phyloP scores from a whole-genome alignment of 768 basidiomycete species.

The Kwoniella mangroviensis region DNA sequence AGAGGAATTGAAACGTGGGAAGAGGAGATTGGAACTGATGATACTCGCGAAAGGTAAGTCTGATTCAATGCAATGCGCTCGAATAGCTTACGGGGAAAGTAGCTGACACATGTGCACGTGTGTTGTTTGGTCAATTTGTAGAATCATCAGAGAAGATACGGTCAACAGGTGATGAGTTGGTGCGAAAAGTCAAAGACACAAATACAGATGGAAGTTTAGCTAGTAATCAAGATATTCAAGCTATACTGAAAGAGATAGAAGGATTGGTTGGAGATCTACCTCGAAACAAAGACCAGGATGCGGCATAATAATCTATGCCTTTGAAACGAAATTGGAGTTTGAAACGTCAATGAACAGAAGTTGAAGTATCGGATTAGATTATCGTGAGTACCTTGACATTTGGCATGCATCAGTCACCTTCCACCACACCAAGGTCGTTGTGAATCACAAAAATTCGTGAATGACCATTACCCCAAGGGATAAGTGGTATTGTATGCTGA shows the following conservation, averaged over 20 bases:
- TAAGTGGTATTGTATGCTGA: conserved; percentile 6
- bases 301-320: too few relatives aligned
- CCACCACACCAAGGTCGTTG: too few relatives aligned
- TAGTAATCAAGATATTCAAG: background rate
- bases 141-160: conserved; percentile 12
- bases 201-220: background rate
- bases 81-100: too few relatives aligned
- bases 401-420: too few relatives aligned
- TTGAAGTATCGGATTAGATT: too few relatives aligned
- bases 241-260: background rate
- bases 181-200: background rate
- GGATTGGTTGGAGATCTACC: background rate
- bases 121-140: too few relatives aligned
- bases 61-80: background rate
- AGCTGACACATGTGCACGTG: too few relatives aligned
- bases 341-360: too few relatives aligned
- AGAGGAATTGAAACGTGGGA: conserved; percentile 2
- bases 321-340: too few relatives aligned
- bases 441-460: too few relatives aligned
- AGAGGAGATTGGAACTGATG: conserved; percentile 38
- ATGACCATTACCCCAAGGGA: too few relatives aligned
- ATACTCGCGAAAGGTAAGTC: conserved; percentile 36
- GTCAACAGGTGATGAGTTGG: conserved; percentile 6
- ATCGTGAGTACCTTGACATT: too few relatives aligned
- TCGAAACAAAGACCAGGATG: background rate